Conservation (phyloP, 2,329 filamentous ascomycete species). For the Fonsecaea erecta region DNA sequence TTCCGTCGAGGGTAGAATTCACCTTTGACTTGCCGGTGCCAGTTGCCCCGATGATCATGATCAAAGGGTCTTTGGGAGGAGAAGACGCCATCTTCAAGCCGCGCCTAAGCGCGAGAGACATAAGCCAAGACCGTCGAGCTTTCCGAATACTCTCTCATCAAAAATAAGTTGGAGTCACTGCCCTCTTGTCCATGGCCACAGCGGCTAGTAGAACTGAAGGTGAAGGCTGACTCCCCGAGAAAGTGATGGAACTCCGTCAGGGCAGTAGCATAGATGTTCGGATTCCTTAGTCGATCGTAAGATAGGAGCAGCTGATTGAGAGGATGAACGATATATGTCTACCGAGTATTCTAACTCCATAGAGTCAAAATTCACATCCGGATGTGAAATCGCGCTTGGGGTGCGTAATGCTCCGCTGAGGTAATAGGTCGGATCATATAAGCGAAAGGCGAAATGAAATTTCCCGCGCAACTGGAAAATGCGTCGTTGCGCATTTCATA, state of each 20-base stretch:
- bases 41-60: slow-evolving; percentile 85
- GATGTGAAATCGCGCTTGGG: not conserved
- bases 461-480: slow-evolving; percentile 1
- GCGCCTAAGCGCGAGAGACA: slow-evolving; percentile 21
- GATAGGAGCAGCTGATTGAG: not conserved
- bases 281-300: not conserved
- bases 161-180: not conserved
- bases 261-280: not conserved
- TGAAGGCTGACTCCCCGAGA: no score
- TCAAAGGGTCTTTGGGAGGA: slow-evolving; percentile 60
- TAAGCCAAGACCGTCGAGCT: not conserved
- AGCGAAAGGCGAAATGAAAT: not conserved
- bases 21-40: slow-evolving; percentile 94
- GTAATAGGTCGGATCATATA: not conserved
- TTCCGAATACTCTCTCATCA: not conserved
- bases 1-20: slow-evolving; percentile 38
- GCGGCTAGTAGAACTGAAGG: not conserved
- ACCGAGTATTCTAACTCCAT: not conserved
- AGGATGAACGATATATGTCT: not conserved
- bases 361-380: not conserved
- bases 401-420: slow-evolving; percentile 5
- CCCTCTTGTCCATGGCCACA: not conserved
- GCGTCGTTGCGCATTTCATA: slow-evolving; percentile 22
- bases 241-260: not conserved
- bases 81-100: slow-evolving; percentile 23